Percentiles rank a stretch among this genome's conserved stretches.
phyloP scores from a whole-genome alignment of 495 filamentous ascomycete genomes.

The Penicillium daleae region DNA sequence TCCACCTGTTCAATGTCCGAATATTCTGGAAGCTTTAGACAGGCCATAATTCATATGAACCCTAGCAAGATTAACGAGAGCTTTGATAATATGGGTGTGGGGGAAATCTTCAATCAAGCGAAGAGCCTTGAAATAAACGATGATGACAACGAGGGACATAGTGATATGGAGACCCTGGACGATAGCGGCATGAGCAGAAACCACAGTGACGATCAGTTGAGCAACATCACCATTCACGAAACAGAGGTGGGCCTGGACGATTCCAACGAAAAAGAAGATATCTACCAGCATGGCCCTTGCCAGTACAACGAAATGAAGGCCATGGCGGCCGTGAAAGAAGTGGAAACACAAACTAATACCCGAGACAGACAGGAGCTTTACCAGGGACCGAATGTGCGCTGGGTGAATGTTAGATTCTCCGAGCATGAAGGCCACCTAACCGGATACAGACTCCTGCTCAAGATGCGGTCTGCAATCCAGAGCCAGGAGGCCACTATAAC shows the following conservation, averaged over 20 bases:
- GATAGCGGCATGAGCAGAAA: neutral
- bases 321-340: neutral
- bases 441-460: neutral
- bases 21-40: neutral
- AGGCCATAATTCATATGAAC: neutral
- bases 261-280: neutral
- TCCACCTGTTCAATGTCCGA: too few species aligned
- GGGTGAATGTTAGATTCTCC: constrained; percentile 1
- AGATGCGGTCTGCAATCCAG: neutral
- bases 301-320: neutral
- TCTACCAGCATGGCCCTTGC: neutral
- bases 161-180: neutral
- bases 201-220: neutral
- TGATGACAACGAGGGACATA: neutral
- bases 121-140: neutral
- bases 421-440: neutral
- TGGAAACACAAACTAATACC: neutral
- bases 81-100: neutral
- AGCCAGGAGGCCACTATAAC: neutral
- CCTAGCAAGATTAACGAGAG: neutral
- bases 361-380: neutral
- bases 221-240: neutral
- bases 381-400: neutral
- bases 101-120: neutral
- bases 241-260: neutral